phyloP scores from a whole-genome alignment of 192 early-diverging fungal genomes.

The Coemansia sp. region DNA sequence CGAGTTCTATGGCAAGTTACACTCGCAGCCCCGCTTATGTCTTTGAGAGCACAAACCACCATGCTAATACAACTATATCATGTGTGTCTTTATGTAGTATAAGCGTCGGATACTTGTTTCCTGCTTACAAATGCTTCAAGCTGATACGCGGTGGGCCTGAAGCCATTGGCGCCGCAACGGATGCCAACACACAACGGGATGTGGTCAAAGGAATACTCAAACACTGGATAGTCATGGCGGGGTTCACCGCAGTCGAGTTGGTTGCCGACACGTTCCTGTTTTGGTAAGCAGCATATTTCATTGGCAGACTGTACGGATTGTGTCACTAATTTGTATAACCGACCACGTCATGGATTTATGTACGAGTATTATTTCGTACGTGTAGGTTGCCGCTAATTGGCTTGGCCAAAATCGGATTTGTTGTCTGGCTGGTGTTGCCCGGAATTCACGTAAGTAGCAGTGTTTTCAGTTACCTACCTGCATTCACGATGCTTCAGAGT shows the following conservation, averaged over 20 bases:
- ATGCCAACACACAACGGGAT: conserved; percentile 25
- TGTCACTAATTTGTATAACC: background rate
- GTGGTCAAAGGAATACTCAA: conserved; percentile 49
- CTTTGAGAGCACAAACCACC: background rate
- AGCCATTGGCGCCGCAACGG: conserved; percentile 22
- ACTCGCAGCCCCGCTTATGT: too few relatives aligned
- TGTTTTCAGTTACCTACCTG: background rate
- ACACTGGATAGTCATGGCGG: conserved; percentile 57
- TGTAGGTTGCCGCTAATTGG: conserved; percentile 55
- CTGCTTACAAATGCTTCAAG: conserved; percentile 55
- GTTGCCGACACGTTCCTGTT: conserved; percentile 55
- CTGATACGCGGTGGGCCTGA: conserved; percentile 47
- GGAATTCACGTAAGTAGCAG: conserved; percentile 48
- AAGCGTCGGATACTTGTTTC: conserved; percentile 45
- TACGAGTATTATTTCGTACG: background rate
- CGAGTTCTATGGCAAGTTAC: conserved; percentile 44
- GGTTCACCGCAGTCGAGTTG: conserved; percentile 50
- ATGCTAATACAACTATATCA: background rate
- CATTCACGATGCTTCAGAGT: too few relatives aligned
- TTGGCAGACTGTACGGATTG: background rate
- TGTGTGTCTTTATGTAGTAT: conserved; percentile 21
- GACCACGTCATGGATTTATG: background rate
- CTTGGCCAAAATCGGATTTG: conserved; percentile 46
- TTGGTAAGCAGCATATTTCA: conserved; percentile 34
- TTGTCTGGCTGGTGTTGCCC: conserved; percentile 54